phyloP scores from a whole-genome alignment of 768 basidiomycete species.

The Rhodotorula babjevae region DNA sequence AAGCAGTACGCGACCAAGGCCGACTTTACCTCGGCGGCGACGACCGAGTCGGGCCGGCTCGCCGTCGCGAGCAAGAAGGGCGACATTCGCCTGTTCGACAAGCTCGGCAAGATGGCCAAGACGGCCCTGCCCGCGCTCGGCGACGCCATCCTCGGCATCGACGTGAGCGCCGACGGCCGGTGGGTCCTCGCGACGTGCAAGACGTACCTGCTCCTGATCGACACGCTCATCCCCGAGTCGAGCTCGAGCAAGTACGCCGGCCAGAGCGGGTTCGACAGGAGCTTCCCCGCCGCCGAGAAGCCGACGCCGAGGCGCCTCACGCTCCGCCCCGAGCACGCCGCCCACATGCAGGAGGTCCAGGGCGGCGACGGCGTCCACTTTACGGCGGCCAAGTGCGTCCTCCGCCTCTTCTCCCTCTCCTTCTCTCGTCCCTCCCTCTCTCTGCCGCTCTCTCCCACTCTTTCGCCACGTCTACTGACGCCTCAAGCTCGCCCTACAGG shows the following conservation, averaged over 20 bases:
- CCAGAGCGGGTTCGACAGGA: slow-evolving; percentile 57
- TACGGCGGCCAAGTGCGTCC: slow-evolving; percentile 76
- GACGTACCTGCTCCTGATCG: slow-evolving; percentile 87
- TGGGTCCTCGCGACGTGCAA: slow-evolving; percentile 91
- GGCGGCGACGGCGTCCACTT: slow-evolving; percentile 67
- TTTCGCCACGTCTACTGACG: not conserved
- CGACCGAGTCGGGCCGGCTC: slow-evolving; percentile 77
- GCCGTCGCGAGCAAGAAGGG: slow-evolving; percentile 96
- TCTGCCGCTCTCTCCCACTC: too few relatives aligned
- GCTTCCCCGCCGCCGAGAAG: slow-evolving; percentile 90
- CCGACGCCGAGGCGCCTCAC: slow-evolving; percentile 83
- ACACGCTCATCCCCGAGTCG: slow-evolving; percentile 88
- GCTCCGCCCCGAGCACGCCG: slow-evolving; percentile 82
- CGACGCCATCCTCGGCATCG: slow-evolving; percentile 89
- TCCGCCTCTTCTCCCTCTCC: not conserved
- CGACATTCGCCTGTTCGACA: slow-evolving; percentile 89
- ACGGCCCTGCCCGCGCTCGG: slow-evolving; percentile 92
- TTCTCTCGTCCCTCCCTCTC: not conserved
- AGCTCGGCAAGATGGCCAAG: slow-evolving; percentile 97
- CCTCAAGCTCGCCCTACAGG: slow-evolving; percentile 49
- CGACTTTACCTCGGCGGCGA: slow-evolving; percentile 85
- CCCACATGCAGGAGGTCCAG: slow-evolving; percentile 64
- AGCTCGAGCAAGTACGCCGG: slow-evolving; percentile 53
- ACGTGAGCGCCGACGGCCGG: slow-evolving; percentile 87
- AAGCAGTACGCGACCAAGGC: slow-evolving; percentile 96